These are phyloP conservation scores for Pinus taeda DNA, from an alignment of 75 land plant species.

Conservation along the genomic window DNA sequence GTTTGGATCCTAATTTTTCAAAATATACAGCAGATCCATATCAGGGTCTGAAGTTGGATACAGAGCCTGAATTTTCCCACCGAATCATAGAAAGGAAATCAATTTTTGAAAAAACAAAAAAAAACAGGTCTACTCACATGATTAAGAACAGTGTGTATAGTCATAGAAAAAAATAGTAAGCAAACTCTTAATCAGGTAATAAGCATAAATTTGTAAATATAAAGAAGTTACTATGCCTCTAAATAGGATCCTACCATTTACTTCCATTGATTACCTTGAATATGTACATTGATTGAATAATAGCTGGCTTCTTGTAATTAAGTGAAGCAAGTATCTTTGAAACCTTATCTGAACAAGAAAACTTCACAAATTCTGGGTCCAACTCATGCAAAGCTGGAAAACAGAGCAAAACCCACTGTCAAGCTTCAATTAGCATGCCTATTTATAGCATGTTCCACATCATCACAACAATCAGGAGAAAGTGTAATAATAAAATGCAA, in stretches of 20 bases:
- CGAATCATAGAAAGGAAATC: no score
- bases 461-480: neutral
- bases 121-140: no score
- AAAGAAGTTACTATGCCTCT: neutral
- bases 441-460: neutral
- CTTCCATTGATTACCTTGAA: slow-evolving; percentile 68
- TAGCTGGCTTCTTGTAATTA: slow-evolving; percentile 70
- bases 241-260: neutral
- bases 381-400: slow-evolving; percentile 89
- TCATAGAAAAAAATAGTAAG: no score
- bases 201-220: neutral
- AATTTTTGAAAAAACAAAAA: no score
- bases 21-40: no score
- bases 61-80: no score
- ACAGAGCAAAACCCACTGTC: neutral
- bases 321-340: slow-evolving; percentile 55
- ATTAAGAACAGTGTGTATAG: no score
- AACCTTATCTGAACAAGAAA: slow-evolving; percentile 67
- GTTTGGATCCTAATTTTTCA: no score
- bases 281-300: slow-evolving; percentile 97
- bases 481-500: neutral
- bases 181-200: neutral
- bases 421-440: neutral
- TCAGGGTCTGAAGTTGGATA: no score
- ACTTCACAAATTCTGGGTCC: slow-evolving; percentile 75